Evolutionary conservation across 345 rosid species (phyloP).

Genomic region (Excoecaria agallocha): DNA sequence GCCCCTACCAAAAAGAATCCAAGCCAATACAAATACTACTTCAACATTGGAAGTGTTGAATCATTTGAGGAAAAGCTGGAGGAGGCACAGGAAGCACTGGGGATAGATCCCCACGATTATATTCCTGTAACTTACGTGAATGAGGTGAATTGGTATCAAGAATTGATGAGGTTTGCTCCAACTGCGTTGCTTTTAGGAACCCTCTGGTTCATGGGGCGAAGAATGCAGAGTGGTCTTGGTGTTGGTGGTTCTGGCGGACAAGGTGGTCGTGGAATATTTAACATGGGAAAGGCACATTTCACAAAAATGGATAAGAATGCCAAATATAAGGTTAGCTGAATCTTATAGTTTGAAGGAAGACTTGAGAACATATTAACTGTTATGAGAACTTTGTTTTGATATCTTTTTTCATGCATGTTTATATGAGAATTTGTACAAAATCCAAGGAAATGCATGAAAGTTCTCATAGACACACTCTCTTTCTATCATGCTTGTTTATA

Average conservation of each 20-base stretch:
- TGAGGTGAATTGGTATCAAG: constrained; percentile 77
- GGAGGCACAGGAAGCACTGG: constrained; percentile 84
- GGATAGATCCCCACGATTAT: constrained; percentile 70
- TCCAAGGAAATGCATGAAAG: not conserved
- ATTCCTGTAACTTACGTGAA: constrained; percentile 75
- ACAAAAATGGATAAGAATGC: constrained; percentile 84
- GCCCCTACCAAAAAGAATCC: constrained; percentile 41
- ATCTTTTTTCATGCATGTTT: not conserved
- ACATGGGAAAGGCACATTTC: constrained; percentile 86
- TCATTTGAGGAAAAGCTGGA: constrained; percentile 91
- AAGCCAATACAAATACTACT: constrained; percentile 71
- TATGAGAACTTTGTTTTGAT: not conserved
- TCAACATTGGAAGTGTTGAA: constrained; percentile 88
- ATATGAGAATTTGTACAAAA: not conserved
- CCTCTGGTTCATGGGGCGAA: constrained; percentile 61
- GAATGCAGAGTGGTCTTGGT: constrained; percentile 84
- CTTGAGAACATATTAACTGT: not conserved
- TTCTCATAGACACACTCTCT: not conserved
- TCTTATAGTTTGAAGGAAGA: not conserved
- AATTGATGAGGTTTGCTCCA: constrained; percentile 81
- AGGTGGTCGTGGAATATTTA: constrained; percentile 88
- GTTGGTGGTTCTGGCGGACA: constrained; percentile 80
- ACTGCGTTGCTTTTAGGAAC: constrained; percentile 66
- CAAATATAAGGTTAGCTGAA: constrained; percentile 69
- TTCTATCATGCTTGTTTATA: not conserved